Evolutionary conservation across 495 filamentous ascomycete species (phyloP).

Genomic region (Aspergillus baeticus): DNA sequence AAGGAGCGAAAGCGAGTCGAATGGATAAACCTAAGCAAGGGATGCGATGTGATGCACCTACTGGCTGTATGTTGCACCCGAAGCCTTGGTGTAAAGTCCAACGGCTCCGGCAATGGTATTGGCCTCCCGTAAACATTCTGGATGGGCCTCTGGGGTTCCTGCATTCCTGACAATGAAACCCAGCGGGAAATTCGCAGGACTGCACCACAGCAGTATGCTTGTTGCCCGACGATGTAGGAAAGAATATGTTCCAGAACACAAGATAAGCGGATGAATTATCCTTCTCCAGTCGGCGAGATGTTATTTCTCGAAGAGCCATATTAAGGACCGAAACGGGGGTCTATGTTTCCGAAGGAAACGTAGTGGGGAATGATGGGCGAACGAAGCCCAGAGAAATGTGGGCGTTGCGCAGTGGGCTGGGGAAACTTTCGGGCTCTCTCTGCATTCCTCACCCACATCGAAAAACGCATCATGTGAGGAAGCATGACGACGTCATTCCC

Average conservation of each 20-base stretch:
- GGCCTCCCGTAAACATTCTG: conserved; percentile 11
- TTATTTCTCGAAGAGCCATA: neutral
- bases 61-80: conserved; percentile 14
- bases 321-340: conserved; percentile 3
- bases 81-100: conserved; percentile 16
- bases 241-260: neutral
- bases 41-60: conserved; percentile 10
- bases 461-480: neutral
- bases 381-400: neutral
- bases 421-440: neutral
- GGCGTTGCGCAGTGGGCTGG: neutral
- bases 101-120: conserved; percentile 5
- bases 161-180: conserved; percentile 16
- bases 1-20: conserved; percentile 3
- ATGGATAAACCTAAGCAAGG: conserved; percentile 14
- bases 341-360: conserved; percentile 1
- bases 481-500: neutral
- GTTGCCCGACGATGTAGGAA: neutral
- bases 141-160: conserved; percentile 14
- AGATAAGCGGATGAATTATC: neutral
- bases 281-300: neutral
- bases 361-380: neutral
- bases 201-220: neutral
- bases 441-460: neutral
- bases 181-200: conserved; percentile 9